Evolutionary conservation across 345 rosid species (phyloP), one percentile per base, ranked within the genome.

Genomic region (Mercurialis annua): DNA sequence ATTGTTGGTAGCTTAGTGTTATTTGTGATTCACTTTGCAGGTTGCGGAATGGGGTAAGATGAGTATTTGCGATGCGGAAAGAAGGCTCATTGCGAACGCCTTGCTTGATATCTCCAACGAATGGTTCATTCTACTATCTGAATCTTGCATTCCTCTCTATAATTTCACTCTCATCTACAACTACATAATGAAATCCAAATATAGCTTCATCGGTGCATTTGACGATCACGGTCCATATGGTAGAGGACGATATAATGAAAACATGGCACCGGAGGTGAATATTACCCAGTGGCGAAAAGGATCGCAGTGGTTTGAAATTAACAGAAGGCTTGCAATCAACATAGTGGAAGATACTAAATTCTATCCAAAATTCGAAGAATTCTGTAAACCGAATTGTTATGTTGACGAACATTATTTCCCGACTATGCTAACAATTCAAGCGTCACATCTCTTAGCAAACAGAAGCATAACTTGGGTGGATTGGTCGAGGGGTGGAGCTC

Each of bases 321-420:
- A 81, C 81, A 77, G 99, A 26, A 81, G 80, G 62, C 92, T 89
- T 4, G 96, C 98, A 48, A 49, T 86, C 64, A 81, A 56, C 62
- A 67, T 91, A 15, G 92, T 91, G 38, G 83, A 84, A 77, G 99
- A 94, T 75, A 61, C 75, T 2, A 83, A 53, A 49, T 92, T 74
- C 58, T 78, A 89, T 84, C 85, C 78, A 0, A 88, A 86, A 73
- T 94, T 94, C 43, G 65, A 81, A 77, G 80, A 74, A 57, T 91
- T 81, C 80, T 94, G 99, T 52, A 81, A 73, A 67, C 99, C 97
- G n/a, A 81, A 86, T 10, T 94, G 99, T 72, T 92, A 92, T 14
- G 98, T 92, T 0, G 99, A 94, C 47, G 97, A 94, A 75, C 99
- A 94, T 78, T 92, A 89, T 67, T 90, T 94, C 81, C 98, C 98